Evolutionary conservation across 768 basidiomycete species (phyloP).

Genomic region (Panaeolus cyanescens): DNA sequence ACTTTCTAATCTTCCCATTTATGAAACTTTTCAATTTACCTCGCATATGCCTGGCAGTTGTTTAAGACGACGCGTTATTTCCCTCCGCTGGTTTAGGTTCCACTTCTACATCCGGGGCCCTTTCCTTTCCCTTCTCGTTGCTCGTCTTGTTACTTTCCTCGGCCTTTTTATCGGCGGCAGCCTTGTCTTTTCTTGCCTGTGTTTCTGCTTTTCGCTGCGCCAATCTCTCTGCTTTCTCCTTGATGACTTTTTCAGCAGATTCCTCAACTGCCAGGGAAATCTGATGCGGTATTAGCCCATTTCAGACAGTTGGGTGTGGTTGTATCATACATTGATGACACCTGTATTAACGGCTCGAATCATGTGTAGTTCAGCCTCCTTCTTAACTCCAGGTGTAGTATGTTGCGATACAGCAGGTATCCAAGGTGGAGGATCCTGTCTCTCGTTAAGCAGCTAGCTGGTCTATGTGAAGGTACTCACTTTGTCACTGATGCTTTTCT

Average conservation of each 20-base stretch:
- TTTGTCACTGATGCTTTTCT: conserved; percentile 51
- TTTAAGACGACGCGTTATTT: not conserved
- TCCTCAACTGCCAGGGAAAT: conserved; percentile 80
- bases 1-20: not conserved
- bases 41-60: not conserved
- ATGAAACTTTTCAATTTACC: not conserved
- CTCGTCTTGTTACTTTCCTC: not conserved
- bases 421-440: conserved; percentile 75
- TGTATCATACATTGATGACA: conserved; percentile 64
- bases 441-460: no score
- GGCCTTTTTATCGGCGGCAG: not conserved
- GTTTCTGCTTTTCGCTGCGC: conserved; percentile 18
- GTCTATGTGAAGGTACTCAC: no score
- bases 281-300: conserved; percentile 36
- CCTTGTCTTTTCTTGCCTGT: conserved; percentile 17
- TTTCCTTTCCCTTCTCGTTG: not conserved
- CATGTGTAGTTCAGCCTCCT: conserved; percentile 71
- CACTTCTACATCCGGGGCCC: not conserved
- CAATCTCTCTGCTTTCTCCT: conserved; percentile 28
- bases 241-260: conserved; percentile 66
- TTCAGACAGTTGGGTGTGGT: not conserved
- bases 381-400: conserved; percentile 67
- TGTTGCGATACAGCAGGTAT: conserved; percentile 71
- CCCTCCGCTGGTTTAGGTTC: not conserved
- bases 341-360: conserved; percentile 83